A percentile compares a stretch with the other conserved stretches of the same genome.
Conservation (phyloP, 2,329 filamentous ascomycete species). For the Ophiocordyceps polyrhachis-furcata region DNA sequence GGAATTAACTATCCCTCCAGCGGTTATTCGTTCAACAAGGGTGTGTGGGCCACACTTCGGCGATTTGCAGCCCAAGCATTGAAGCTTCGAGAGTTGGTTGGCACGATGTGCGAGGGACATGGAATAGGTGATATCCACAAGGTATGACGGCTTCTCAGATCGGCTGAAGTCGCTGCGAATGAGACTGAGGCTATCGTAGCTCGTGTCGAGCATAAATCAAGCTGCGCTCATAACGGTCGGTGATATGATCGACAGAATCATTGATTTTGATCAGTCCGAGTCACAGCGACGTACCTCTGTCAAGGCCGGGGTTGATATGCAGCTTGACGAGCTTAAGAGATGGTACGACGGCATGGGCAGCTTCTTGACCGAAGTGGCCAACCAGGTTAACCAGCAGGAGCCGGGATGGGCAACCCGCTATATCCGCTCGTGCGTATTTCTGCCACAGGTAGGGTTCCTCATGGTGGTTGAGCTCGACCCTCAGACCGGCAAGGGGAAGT, state of each 20-base stretch:
- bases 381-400: conserved; percentile 41
- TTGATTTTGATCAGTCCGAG: conserved; percentile 66
- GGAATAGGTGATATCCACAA: conserved; percentile 6
- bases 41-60: conserved; percentile 54
- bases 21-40: conserved; percentile 36
- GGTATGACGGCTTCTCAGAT: conserved; percentile 3
- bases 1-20: conserved; percentile 43
- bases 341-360: conserved; percentile 60
- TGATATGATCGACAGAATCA: conserved; percentile 48
- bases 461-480: conserved; percentile 44
- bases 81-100: conserved; percentile 45
- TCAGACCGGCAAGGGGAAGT: conserved; percentile 37
- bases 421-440: conserved; percentile 63
- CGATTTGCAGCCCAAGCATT: conserved; percentile 55
- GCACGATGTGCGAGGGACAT: conserved; percentile 6
- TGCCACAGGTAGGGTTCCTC: conserved; percentile 82
- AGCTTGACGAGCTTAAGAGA: conserved; percentile 61
- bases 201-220: conserved; percentile 41
- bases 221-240: conserved; percentile 46
- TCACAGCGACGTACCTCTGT: conserved; percentile 56
- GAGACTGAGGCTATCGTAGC: conserved; percentile 14
- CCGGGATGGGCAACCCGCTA: conserved; percentile 37
- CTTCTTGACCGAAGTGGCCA: conserved; percentile 50
- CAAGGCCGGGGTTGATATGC: conserved; percentile 47
- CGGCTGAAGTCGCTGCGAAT: neutral